Base-by-base conservation (phyloP, 2,329 filamentous ascomycete genomes). In the Achaetomium macrosporum region DNA sequence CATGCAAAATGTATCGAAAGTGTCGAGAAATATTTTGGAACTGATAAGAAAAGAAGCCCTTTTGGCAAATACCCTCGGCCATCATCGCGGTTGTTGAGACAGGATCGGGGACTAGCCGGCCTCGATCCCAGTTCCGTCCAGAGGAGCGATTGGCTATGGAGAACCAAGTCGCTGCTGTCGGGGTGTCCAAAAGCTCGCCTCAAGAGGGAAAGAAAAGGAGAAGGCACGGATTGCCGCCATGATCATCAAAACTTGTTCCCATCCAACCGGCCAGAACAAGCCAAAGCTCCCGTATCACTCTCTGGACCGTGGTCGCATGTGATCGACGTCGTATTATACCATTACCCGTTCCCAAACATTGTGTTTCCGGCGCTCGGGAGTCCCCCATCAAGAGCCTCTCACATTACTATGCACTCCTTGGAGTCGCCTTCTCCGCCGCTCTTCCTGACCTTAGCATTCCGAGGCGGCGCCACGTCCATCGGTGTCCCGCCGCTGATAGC, bases 401-500 rank as follows among this genome's bases (percentile, higher is more conserved):
- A 83, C 79, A 83, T 83, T 59, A 83, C 71, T 51, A 76, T 66
- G 63, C 79, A 83, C 49, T 81, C 76, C 66, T 79, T 81, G 54
- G 81, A 76, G 51, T 78, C 74, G 50, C 72, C 73, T 30, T 62
- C 60, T 29, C 59, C 66, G 42, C 63, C 64, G 20, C 61, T 69
- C 64, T 81, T 82, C 64, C 70, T 73, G 58, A 76, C 71, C 63
- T 81, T 82, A 54, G 69, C 71, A 57, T 68, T 74, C 31, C 74
- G 73, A 5, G 77, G 71, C n/a, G 78, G 69, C 12, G 70, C 77
- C 13, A 79, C 77, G 9, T 81, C 78, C 76, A 81, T 81, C 0
- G 78, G 76, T 1, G 69, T 76, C 6, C 77, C 77, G 20, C 78
- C 79, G 58, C 76, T 81, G 30, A 91, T 87, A 11, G 93, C 92